Evolutionary conservation across 208 protist species (phyloP).

Genomic region (Wallacemonas collosoma): DNA sequence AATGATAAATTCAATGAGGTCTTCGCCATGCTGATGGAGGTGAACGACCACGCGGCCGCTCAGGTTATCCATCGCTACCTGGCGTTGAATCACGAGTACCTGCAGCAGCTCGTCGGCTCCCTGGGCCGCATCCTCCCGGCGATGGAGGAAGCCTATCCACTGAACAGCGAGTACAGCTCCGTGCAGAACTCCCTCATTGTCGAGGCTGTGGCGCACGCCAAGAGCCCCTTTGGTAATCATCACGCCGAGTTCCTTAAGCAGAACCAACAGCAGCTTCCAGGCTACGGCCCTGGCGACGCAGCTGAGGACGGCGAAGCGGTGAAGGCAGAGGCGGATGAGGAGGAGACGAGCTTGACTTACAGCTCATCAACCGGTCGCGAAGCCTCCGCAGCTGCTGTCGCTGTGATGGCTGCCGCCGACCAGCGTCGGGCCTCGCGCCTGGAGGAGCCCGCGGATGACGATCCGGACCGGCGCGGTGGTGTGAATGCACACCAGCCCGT

Average conservation of each 20-base stretch:
- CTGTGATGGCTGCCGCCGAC: not conserved
- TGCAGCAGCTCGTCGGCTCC: constrained; percentile 44
- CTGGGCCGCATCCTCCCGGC: constrained; percentile 52
- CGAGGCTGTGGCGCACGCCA: constrained; percentile 41
- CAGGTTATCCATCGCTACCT: constrained; percentile 73
- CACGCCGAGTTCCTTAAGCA: constrained; percentile 24
- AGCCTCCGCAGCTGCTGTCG: not conserved
- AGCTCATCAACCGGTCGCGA: constrained; percentile 9
- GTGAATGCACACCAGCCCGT: constrained; percentile 16
- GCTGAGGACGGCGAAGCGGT: constrained; percentile 11
- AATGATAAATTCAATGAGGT: constrained; percentile 52
- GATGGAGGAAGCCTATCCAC: constrained; percentile 57
- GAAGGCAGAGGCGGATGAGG: constrained; percentile 10
- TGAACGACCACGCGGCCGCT: constrained; percentile 66
- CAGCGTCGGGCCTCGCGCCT: constrained; percentile 5
- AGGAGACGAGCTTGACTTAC: constrained; percentile 17
- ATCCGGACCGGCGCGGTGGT: constrained; percentile 6
- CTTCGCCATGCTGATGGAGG: constrained; percentile 64
- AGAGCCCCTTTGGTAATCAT: constrained; percentile 39
- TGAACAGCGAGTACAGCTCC: constrained; percentile 65
- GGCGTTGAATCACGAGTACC: constrained; percentile 57
- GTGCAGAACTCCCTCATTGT: constrained; percentile 57
- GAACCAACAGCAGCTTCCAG: constrained; percentile 10
- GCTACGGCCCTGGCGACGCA: not conserved
- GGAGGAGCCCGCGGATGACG: constrained; percentile 20